Evolutionary conservation across 305 asterid genomes (phyloP).

Genomic region (Lippia alba): DNA sequence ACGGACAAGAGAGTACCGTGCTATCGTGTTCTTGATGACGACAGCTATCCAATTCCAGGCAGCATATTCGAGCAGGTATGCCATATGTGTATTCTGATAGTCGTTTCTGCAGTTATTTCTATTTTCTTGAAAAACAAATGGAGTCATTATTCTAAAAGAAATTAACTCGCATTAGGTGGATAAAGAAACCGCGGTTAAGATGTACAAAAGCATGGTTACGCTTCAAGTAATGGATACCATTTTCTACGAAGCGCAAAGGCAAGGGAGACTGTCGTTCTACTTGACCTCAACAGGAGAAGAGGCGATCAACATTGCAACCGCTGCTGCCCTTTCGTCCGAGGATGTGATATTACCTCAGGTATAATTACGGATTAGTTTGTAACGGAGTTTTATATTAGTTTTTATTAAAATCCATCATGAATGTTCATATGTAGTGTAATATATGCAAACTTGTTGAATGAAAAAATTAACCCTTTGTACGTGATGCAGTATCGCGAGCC

Average conservation of each 20-base stretch:
- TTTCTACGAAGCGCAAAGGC: conserved; percentile 88
- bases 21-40: conserved; percentile 80
- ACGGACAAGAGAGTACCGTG: conserved; percentile 74
- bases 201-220: conserved; percentile 79
- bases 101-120: too few species aligned
- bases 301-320: conserved; percentile 84
- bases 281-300: conserved; percentile 86
- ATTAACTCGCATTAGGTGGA: conserved; percentile 55
- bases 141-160: too few species aligned
- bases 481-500: conserved; percentile 78
- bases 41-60: conserved; percentile 62
- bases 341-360: conserved; percentile 87
- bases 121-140: too few species aligned
- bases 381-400: too few species aligned
- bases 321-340: conserved; percentile 84
- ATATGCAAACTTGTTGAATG: neutral
- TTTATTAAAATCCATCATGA: too few species aligned
- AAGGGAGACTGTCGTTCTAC: conserved; percentile 88
- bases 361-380: too few species aligned
- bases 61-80: conserved; percentile 58
- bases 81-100: neutral
- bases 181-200: conserved; percentile 72
- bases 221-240: conserved; percentile 80
- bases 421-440: too few species aligned
- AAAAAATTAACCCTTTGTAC: too few species aligned